Evolutionary conservation across 805 yeast species (phyloP), one percentile per base, ranked within the genome.

Genomic region (Saccharomycopsis sp.): DNA sequence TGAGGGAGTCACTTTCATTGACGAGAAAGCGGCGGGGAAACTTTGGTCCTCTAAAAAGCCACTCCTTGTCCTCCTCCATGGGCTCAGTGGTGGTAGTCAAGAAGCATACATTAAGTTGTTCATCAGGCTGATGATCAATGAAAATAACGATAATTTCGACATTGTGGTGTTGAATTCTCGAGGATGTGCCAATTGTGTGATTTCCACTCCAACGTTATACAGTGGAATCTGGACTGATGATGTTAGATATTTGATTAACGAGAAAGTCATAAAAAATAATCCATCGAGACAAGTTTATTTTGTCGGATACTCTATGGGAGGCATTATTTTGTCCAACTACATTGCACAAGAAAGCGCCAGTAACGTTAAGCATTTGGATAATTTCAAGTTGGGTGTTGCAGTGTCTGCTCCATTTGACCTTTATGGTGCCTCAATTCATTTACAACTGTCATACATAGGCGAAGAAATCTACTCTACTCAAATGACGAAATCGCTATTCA

Each of bases 221-320:
- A 75, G 75, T 55, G 94, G 82, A 1, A 68, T 75, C 22, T 79
- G 88, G 74, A 77, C 85, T 1, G 79, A 75, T 45, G 95, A 85
- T 62, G 59, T 85, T 27, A 66, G 80, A 42, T 71, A 67, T 43
- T 70, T 77, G 6, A 66, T 85, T 42, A 46, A 49, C 31, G 61
- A 69, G 40, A 71, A 72, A 26, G 60, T 85, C 53, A 65, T 70
- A 34, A 47, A 50, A 35, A 58, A 64, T 39, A 81, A 68, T 57
- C 90, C 94, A 1, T 63, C 70, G 41, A 64, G 79, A 42, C 75
- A 85, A n/a, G 74, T 83, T 46, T 79, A 73, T 56, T 71, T 80
- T 26, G 77, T 75, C n/a, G 95, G 95, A 2, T 81, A 80, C 56
- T 81, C 89, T n/a, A 70, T 85, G 43, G 95, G 95, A 2, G 89